phyloP scores from a whole-genome alignment of 352 stramenopile species.

The Phytophthora cajani region DNA sequence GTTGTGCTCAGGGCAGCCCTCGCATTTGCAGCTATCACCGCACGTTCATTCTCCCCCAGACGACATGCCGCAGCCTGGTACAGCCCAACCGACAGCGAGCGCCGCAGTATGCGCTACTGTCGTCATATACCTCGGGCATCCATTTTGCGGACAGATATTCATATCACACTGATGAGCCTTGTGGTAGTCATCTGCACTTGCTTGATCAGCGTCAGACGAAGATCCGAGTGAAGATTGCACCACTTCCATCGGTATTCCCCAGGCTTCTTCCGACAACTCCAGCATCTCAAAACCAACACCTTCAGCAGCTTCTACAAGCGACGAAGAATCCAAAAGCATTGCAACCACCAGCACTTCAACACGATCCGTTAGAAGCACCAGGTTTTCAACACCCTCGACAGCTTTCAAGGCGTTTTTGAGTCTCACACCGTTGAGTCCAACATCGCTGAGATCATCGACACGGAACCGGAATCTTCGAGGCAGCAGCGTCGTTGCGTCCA shows the following conservation, averaged over 20 bases:
- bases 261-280: slow-evolving; percentile 56
- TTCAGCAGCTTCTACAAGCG: slow-evolving; percentile 48
- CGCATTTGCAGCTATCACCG: slow-evolving; percentile 79
- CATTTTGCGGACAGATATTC: slow-evolving; percentile 64
- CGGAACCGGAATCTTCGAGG: slow-evolving; percentile 65
- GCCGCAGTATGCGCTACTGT: slow-evolving; percentile 82
- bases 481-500: slow-evolving; percentile 47
- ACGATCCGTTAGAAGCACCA: slow-evolving; percentile 63
- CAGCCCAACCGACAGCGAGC: slow-evolving; percentile 76
- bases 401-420: slow-evolving; percentile 35
- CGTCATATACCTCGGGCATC: slow-evolving; percentile 77
- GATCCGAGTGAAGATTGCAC: slow-evolving; percentile 26
- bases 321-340: slow-evolving; percentile 48
- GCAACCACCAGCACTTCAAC: slow-evolving; percentile 67
- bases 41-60: slow-evolving; percentile 83
- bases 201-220: slow-evolving; percentile 8
- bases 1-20: slow-evolving; percentile 81
- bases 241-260: slow-evolving; percentile 42
- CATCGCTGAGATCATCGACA: slow-evolving; percentile 48
- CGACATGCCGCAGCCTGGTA: slow-evolving; percentile 82
- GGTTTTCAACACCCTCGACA: slow-evolving; percentile 73
- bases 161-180: slow-evolving; percentile 68
- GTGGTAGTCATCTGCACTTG: slow-evolving; percentile 16
- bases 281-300: slow-evolving; percentile 58
- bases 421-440: slow-evolving; percentile 28